Base-by-base conservation (phyloP, 2,329 filamentous ascomycete species). In the Stemphylium vesicarium region DNA sequence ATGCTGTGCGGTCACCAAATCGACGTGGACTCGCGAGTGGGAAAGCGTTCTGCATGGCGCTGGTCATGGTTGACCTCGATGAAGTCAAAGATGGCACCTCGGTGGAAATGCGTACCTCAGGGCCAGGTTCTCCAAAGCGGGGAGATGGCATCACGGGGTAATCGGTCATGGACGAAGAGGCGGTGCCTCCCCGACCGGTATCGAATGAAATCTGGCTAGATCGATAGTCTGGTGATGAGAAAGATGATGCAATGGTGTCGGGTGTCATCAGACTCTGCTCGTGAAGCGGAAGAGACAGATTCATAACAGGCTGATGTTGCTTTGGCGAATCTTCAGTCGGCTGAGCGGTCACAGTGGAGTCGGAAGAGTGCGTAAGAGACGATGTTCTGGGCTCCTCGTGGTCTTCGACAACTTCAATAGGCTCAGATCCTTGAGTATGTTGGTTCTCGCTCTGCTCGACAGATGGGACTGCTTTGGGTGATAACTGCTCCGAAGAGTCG, bases 11-110 rank as follows among this genome's bases (percentile, higher is more conserved):
- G 31, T 78, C 72, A 38, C 74, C 74, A 45, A 65, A 68, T 41
- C 81, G 80, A 7, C 80, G 80, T 53, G 75, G 74, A 55, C 73
- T 69, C 18, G 60, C 59, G 53, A 75, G 53, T 48, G 79, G 66
- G 43, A 69, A 76, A 39, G 82, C 81, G 32, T 79, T 79, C 64
- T 88, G 90, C 62, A 90, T 87, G 40, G 86, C 84, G 6, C 88
- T 84, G 15, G 80, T 89, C 84, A 88, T 91, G 9, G 88, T 91
- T 9, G 90, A 92, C 63, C 88, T 87, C 69, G 88, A 91, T 68
- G 88, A 92, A 1, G 88, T 90, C 60, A 88, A 76, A 2, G 90
- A 92, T 2, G 90, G 89, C 12, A 91, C 86, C 63, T 91, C 89
- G 59, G 90, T 88, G 29, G 90, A 93, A 32, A 89, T 84, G 41